phyloP scores from a whole-genome alignment of 257 asterid species.

The Fraxinus anomala region DNA sequence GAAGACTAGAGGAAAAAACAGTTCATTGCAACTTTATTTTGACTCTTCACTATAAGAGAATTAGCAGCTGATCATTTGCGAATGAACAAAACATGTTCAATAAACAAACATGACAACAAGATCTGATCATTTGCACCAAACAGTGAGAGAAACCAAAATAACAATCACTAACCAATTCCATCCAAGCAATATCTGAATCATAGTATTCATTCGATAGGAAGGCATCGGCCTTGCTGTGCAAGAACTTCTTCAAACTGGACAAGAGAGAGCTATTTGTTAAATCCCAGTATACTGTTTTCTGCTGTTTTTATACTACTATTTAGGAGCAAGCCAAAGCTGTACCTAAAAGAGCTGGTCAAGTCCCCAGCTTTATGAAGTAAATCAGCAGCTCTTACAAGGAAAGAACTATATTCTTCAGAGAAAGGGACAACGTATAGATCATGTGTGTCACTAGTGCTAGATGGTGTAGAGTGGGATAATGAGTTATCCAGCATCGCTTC shows the following conservation, averaged over 20 bases:
- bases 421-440: constrained; percentile 79
- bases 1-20: background rate
- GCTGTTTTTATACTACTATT: background rate
- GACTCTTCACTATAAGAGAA: background rate
- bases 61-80: background rate
- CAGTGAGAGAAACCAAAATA: constrained; percentile 13
- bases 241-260: constrained; percentile 83
- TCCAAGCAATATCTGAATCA: constrained; percentile 97
- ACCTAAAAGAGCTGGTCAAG: constrained; percentile 69
- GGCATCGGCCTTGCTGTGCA: constrained; percentile 87
- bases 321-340: constrained; percentile 17
- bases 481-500: constrained; percentile 57
- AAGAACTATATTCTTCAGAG: constrained; percentile 67
- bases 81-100: constrained; percentile 10
- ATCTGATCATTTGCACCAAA: background rate
- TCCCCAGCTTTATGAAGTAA: constrained; percentile 85
- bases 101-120: constrained; percentile 14
- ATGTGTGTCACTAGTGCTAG: constrained; percentile 38
- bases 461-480: constrained; percentile 28
- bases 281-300: background rate
- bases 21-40: background rate
- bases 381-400: constrained; percentile 71
- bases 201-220: constrained; percentile 91
- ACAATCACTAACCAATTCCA: constrained; percentile 82
- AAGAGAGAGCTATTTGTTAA: constrained; percentile 24